Base-by-base conservation (phyloP, 2,329 filamentous ascomycete genomes). In the Claviceps humidiphila region DNA sequence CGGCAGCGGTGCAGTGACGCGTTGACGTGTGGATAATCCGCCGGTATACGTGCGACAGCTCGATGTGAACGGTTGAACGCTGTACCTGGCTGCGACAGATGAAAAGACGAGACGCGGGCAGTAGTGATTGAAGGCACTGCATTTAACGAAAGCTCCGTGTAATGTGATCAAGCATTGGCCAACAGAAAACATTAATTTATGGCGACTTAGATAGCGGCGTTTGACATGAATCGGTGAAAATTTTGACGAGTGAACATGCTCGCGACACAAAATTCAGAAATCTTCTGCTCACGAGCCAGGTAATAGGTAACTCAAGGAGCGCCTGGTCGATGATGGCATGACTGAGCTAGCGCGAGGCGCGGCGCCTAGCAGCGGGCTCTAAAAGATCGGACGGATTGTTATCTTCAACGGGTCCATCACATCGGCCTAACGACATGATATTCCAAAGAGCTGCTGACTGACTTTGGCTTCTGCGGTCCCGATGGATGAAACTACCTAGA, bases 351-450 rank as follows among this genome's bases (percentile, higher is more conserved):
- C 51, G 57, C 65, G 66, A 68, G 68, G 57, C 57, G 52, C 58
- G 58, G 56, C 58, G 58, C 58, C 61, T 63, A 58, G 66, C 65
- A 54, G 58, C 46, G 55, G 57, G 52, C 56, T 55, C 59, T 53
- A 54, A 55, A 65, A 68, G 68, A 30, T 30, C 8, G 26, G 26
- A 30, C 66, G 64, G 49, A 7, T 34, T 14, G 20, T 30, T 14
- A 4, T 30, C 5, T 39, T 26, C 14, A 8, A 39, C 30, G 20
- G 38, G 20, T 20, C 42, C 30, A 51, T 30, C 34, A 6, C 16
- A 30, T 45, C n/a, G 16, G 20, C 13, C 42, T 30, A n/a, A 47
- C 9, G n/a, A 47, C 13, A n/a, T 13, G 5, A 16, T 26, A 16
- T n/a, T 7, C 16, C 11, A 26, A 26, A 5, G 22, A 44, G 22